Base-by-base conservation (phyloP, 768 basidiomycete species). In the Trametes meyenii region DNA sequence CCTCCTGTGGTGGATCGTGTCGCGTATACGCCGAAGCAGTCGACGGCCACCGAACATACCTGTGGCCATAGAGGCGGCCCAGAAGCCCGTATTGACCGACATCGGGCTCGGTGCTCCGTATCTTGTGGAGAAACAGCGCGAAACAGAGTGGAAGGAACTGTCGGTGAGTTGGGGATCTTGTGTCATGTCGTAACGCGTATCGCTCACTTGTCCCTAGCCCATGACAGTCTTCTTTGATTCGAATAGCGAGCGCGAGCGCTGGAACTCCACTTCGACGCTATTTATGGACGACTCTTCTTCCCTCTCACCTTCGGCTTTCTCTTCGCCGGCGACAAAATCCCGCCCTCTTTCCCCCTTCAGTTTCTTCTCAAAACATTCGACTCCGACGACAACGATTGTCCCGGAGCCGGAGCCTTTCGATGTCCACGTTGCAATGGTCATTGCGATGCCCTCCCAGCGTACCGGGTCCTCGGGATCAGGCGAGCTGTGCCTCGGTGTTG, bases 1-100 rank as follows among this genome's bases (percentile, higher is more conserved):
- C 1, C 26, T 50, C 24, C 2, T 43, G 7, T 58, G 56, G 56
- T 49, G 46, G 56, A 19, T 50, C 26, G 19, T 50, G 5, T 40
- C 56, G n/a, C 56, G 56, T 26, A n/a, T 58, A 2, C 56, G 56
- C 7, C 56, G 56, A 1, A 50, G 56, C 13, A n/a, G 56, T 3
- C 40, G 56, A 29, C 11, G 39, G 3, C n/a, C 5, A 0, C 48
- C 56, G 23, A 2, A 14, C 14, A 16, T 17, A 11, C 0, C 26
- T 1, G 26, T 42, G 10, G 11, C 3, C n/a, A 38, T 2, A 11
- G 23, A 39, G 14, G 4, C n/a, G 8, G 39, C 11, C 24, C 24
- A 3, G 2, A 58, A 50, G 21, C 56, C 56, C 4, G 11, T 43
- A 5, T 29, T 58, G 2, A 42, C 23, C 36, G 56, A 50, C 10